Conservation (phyloP, 192 early-diverging fungal genomes). For the Coemansia sp. region DNA sequence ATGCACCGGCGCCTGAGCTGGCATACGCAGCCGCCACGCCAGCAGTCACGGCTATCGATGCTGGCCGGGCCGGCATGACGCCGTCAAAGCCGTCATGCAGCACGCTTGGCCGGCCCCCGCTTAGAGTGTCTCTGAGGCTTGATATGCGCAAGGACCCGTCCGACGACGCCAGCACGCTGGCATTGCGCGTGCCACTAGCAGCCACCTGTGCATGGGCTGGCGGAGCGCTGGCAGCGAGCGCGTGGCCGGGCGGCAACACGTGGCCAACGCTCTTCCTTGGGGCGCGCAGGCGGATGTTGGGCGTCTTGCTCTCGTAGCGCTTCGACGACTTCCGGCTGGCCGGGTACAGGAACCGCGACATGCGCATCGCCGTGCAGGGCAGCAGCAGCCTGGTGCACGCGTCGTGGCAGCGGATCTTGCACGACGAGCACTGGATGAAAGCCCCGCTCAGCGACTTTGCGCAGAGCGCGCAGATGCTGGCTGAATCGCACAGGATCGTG, state of each 20-base stretch:
- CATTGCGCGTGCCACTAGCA: constrained; percentile 10
- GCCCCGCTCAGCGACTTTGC: constrained; percentile 30
- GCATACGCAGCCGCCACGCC: constrained; percentile 13
- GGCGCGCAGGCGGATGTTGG: constrained; percentile 41
- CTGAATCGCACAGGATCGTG: constrained; percentile 42
- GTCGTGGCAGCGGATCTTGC: constrained; percentile 53
- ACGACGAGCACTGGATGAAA: constrained; percentile 49
- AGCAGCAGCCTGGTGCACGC: constrained; percentile 31
- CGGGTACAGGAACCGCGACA: constrained; percentile 49
- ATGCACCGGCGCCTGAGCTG: background rate
- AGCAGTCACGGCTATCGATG: constrained; percentile 33
- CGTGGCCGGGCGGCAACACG: background rate
- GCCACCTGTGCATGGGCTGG: constrained; percentile 17
- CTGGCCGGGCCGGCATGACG: constrained; percentile 20
- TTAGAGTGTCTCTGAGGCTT: background rate
- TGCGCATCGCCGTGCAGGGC: constrained; percentile 51
- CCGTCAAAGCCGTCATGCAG: constrained; percentile 46
- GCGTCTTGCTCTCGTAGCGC: constrained; percentile 48
- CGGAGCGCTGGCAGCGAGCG: background rate
- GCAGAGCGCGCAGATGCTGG: constrained; percentile 40
- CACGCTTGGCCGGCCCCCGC: background rate
- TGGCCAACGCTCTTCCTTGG: constrained; percentile 19
- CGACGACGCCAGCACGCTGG: constrained; percentile 32
- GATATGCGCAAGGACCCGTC: constrained; percentile 31
- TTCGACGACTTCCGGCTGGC: constrained; percentile 53